A percentile compares a stretch with the other conserved stretches of the same genome.
phyloP scores from a whole-genome alignment of 2,329 filamentous ascomycete species.

The Colletotrichum costaricense region DNA sequence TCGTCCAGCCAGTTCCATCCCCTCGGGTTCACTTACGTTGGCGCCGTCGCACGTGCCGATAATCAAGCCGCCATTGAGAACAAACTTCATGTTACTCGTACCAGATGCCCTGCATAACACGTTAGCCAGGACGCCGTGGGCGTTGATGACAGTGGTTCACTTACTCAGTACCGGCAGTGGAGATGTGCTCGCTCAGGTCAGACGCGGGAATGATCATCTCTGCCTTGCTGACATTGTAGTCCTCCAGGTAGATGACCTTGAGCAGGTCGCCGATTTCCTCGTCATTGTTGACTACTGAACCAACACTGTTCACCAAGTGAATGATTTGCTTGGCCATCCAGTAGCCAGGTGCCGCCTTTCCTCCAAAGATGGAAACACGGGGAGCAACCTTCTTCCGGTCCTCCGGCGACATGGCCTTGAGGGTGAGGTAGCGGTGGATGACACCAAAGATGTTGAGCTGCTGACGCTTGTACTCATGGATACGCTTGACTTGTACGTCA shows the following conservation, averaged over 20 bases:
- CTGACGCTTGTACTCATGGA: slow-evolving; percentile 99
- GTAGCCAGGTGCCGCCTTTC: slow-evolving; percentile 97
- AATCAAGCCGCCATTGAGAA: slow-evolving; percentile 95
- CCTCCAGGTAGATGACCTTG: slow-evolving; percentile 97
- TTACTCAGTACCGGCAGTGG: slow-evolving; percentile 92
- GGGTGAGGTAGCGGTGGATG: slow-evolving; percentile 90
- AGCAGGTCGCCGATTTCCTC: slow-evolving; percentile 90
- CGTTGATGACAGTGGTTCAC: slow-evolving; percentile 40
- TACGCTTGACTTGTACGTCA: slow-evolving; percentile 98
- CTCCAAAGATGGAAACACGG: slow-evolving; percentile 95
- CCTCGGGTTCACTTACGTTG: slow-evolving; percentile 73
- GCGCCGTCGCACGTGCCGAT: slow-evolving; percentile 98
- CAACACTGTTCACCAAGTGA: slow-evolving; percentile 93
- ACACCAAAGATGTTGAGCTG: slow-evolving; percentile 99
- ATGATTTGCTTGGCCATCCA: slow-evolving; percentile 99
- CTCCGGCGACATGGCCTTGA: slow-evolving; percentile 86
- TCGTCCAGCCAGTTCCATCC: slow-evolving; percentile 31
- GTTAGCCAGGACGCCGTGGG: slow-evolving; percentile 25
- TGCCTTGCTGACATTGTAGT: slow-evolving; percentile 99
- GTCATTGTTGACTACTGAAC: slow-evolving; percentile 90
- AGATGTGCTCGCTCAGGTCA: slow-evolving; percentile 98
- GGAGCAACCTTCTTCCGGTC: slow-evolving; percentile 88
- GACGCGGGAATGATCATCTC: slow-evolving; percentile 96
- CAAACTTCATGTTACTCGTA: slow-evolving; percentile 99
- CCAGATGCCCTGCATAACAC: slow-evolving; percentile 68